Evolutionary conservation across 2,329 filamentous ascomycete genomes (phyloP), one percentile per base, ranked within the genome.

Genomic region (Kalmusia sp.): DNA sequence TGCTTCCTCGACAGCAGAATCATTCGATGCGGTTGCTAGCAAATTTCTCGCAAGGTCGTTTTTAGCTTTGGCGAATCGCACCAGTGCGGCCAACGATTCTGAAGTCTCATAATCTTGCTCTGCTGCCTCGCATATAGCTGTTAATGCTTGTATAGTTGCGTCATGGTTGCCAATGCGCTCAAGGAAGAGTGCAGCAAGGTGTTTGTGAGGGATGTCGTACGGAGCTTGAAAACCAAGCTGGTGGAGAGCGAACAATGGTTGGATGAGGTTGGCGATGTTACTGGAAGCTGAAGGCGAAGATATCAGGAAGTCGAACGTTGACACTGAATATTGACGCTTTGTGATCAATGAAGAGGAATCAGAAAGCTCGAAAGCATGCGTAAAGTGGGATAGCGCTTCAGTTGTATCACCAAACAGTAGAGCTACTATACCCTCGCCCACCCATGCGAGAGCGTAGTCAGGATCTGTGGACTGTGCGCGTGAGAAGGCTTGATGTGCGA

Each of bases 381-480:
- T 93, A 69, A 97, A 96, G 8, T 98, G 84, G 9, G 87, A 87
- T 19, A 91, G 83, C 1, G 93, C 93, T 75, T 97, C 92, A 55
- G 84, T 86, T 0, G 78, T 64, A 57, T 96, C 88, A 1, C 91
- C 92, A 44, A 85, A 84, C 24, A 93, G 78, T 14, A 93, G 80
- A 3, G 95, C 92, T 47, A 98, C 83, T 22, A 96, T 82, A 0
- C 91, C 93, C 74, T 98, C 93, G 1, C 95, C 95, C 6, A 98
- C 79, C 96, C 95, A 99, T 14, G 93, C 93, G 67, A 93, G 87
- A 0, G 92, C 87, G 68, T 93, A 96, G 60, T 97, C 93, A 0
- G 96, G 95, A 70, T 99, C 96, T 3, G 90, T 91, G 1, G 93
- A 96, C 72, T 99, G 95, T 3, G 93, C 92, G 57, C 92, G 84